Evolutionary conservation across 208 protist species (phyloP).

Genomic region (Tetramitus jugosus): DNA sequence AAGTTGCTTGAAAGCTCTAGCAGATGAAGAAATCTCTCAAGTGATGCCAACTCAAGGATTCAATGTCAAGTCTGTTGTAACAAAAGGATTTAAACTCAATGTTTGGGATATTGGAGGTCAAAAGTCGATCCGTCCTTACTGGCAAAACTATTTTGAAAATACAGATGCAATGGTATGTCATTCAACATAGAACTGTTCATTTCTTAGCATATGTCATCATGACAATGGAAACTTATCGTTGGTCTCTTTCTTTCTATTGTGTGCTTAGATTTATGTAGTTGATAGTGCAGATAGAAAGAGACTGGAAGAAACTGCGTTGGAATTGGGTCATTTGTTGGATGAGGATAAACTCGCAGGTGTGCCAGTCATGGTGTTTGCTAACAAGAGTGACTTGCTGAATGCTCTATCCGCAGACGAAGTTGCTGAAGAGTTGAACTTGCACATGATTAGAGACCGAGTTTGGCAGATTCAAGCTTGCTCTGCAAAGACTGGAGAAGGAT

Average conservation of each 20-base stretch:
- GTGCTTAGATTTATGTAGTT: too few relatives aligned
- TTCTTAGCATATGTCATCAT: too few relatives aligned
- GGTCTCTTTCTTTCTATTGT: too few relatives aligned
- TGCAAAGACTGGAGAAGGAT: constrained; percentile 75
- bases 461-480: constrained; percentile 88
- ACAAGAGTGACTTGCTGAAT: constrained; percentile 89
- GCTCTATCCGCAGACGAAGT: constrained; percentile 63
- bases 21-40: constrained; percentile 59
- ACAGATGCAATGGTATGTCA: constrained; percentile 76
- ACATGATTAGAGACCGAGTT: constrained; percentile 59
- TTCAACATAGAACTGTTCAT: too few relatives aligned
- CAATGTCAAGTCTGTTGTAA: constrained; percentile 85
- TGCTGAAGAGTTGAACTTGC: constrained; percentile 54
- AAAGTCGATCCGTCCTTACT: constrained; percentile 83
- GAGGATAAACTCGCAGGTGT: constrained; percentile 82
- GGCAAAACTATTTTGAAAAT: constrained; percentile 89
- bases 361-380: constrained; percentile 87
- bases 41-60: constrained; percentile 93
- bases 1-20: constrained; percentile 78
- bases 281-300: constrained; percentile 73
- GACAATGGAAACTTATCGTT: too few relatives aligned
- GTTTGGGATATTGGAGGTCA: constrained; percentile 95
- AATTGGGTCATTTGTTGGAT: constrained; percentile 73
- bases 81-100: constrained; percentile 81
- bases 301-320: constrained; percentile 70